Evolutionary conservation across 805 yeast genomes (phyloP).

Genomic region (Ogataea salicorniae): DNA sequence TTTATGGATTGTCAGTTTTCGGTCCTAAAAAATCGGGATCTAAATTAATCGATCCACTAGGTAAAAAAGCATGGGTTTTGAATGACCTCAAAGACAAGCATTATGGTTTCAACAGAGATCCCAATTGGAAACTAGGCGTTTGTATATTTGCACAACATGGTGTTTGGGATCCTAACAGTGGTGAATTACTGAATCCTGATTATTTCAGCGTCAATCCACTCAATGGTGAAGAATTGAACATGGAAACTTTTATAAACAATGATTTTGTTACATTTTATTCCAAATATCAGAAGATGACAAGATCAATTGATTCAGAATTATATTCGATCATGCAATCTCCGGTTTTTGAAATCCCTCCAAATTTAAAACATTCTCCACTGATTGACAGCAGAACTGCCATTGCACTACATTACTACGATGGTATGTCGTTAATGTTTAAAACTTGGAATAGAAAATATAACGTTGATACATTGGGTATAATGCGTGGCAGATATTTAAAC

Average conservation of each 20-base stretch:
- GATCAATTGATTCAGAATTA: slow-evolving; percentile 39
- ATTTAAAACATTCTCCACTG: slow-evolving; percentile 44
- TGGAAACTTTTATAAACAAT: slow-evolving; percentile 54
- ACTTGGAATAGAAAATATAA: slow-evolving; percentile 80
- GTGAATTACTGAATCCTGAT: slow-evolving; percentile 40
- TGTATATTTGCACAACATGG: slow-evolving; percentile 81
- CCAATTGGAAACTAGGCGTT: slow-evolving; percentile 62
- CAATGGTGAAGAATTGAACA: slow-evolving; percentile 39
- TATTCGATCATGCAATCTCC: slow-evolving; percentile 77
- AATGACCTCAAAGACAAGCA: slow-evolving; percentile 48
- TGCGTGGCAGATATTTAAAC: slow-evolving; percentile 68
- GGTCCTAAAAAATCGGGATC: slow-evolving; percentile 72
- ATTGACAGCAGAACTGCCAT: slow-evolving; percentile 63
- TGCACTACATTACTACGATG: slow-evolving; percentile 93
- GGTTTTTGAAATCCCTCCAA: slow-evolving; percentile 73
- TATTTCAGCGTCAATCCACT: slow-evolving; percentile 44
- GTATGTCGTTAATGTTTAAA: slow-evolving; percentile 87
- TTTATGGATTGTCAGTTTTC: slow-evolving; percentile 61
- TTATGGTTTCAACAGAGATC: slow-evolving; percentile 66
- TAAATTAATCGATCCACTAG: slow-evolving; percentile 57
- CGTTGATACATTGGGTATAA: slow-evolving; percentile 84
- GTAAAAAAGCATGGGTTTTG: slow-evolving; percentile 64
- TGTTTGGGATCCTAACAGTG: slow-evolving; percentile 56
- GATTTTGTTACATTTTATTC: slow-evolving; percentile 61
- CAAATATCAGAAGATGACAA: slow-evolving; percentile 42